These are phyloP conservation scores for Candida mattraensis DNA, from an alignment of 805 yeast genomes.

Conservation along the genomic window DNA sequence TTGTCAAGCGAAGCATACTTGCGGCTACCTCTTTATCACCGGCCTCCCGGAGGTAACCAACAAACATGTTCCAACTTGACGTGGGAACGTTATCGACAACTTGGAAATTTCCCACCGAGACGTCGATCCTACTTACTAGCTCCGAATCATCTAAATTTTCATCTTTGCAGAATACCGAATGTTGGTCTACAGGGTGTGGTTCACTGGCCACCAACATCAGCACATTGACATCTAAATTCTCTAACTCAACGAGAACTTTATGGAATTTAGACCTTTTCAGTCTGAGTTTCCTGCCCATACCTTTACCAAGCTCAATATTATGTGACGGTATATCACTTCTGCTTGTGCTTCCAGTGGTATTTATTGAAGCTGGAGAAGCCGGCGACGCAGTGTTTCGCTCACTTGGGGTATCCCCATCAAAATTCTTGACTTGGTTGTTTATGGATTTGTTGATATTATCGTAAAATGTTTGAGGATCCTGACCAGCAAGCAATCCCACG, in stretches of 20 bases:
- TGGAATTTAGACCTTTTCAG: slow-evolving; percentile 64
- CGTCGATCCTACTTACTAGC: slow-evolving; percentile 46
- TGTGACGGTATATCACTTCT: slow-evolving; percentile 15
- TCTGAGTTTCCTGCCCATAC: slow-evolving; percentile 42
- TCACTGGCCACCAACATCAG: slow-evolving; percentile 42
- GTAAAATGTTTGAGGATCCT: slow-evolving; percentile 46
- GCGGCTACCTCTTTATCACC: slow-evolving; percentile 72
- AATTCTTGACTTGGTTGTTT: slow-evolving; percentile 10
- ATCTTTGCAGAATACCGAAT: slow-evolving; percentile 27
- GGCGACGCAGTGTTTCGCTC: slow-evolving; percentile 11
- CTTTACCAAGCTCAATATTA: slow-evolving; percentile 36
- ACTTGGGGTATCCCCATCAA: slow-evolving; percentile 10
- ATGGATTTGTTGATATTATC: slow-evolving; percentile 50
- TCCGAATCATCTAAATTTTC: slow-evolving; percentile 39
- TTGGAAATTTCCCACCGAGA: slow-evolving; percentile 55
- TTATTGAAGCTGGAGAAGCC: slow-evolving; percentile 14
- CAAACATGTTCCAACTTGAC: slow-evolving; percentile 88
- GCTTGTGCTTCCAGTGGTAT: slow-evolving; percentile 12
- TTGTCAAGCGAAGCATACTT: slow-evolving; percentile 53
- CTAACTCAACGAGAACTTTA: slow-evolving; percentile 57
- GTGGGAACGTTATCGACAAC: slow-evolving; percentile 77
- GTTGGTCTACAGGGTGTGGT: slow-evolving; percentile 30
- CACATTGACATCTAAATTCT: slow-evolving; percentile 50
- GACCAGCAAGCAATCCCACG: slow-evolving; percentile 53
- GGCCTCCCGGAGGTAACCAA: slow-evolving; percentile 64